A percentile compares a stretch with the other conserved stretches of the same genome.
Conservation (phyloP, 129 eudicot genomes). For the Dittrichia graveolens region DNA sequence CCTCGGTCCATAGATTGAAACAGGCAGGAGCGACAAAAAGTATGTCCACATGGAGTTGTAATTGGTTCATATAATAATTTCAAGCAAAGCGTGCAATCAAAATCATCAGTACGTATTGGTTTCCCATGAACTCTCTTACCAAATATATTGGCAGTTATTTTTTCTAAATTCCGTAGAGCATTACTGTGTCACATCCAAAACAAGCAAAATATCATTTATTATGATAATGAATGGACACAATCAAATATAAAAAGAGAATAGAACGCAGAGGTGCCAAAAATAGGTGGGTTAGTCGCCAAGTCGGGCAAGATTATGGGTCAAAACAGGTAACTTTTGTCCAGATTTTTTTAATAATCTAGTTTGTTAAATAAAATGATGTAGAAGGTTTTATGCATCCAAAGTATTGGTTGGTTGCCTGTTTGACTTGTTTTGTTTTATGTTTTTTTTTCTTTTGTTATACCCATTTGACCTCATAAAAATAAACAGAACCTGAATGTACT, state of each 20-base stretch:
- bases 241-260: background rate
- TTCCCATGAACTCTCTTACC: slow-evolving; percentile 53
- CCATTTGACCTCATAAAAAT: background rate
- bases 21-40: slow-evolving; percentile 93
- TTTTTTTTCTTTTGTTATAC: background rate
- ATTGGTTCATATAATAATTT: slow-evolving; percentile 85
- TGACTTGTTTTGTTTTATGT: background rate
- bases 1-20: slow-evolving; percentile 97
- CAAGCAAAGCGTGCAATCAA: slow-evolving; percentile 92
- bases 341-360: background rate
- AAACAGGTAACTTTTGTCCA: background rate
- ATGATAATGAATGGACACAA: background rate
- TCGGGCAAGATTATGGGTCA: background rate
- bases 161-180: slow-evolving; percentile 65
- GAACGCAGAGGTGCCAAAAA: background rate
- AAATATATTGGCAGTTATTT: slow-evolving; percentile 36
- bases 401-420: background rate
- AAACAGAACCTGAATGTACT: background rate
- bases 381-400: background rate
- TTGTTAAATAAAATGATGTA: background rate
- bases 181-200: slow-evolving; percentile 47
- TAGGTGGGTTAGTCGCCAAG: too few relatives aligned
- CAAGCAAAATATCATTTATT: background rate
- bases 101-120: slow-evolving; percentile 72
- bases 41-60: slow-evolving; percentile 98